A percentile compares a stretch with the other conserved stretches of the same genome.
phyloP scores from a whole-genome alignment of 1,284 basidiomycete species.

The Xanthoconium separans region DNA sequence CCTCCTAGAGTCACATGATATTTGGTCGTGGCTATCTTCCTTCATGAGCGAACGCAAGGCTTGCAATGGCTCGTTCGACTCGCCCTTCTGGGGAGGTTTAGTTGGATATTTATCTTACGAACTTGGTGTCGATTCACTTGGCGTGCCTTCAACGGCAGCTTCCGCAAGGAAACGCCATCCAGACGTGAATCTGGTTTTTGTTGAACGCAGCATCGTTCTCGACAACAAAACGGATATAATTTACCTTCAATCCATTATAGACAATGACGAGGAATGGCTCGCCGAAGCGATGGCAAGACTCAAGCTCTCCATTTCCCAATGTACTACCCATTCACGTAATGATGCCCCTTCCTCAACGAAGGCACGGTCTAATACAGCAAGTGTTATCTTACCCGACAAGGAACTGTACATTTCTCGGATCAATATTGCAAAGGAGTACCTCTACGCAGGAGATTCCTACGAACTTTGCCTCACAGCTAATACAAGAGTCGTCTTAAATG shows the following conservation, averaged over 20 bases:
- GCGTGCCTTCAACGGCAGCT: conserved; percentile 36
- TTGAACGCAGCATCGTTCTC: conserved; percentile 73
- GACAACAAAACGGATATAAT: conserved; percentile 48
- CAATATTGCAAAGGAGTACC: conserved; percentile 69
- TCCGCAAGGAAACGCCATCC: conserved; percentile 43
- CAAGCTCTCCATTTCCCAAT: conserved; percentile 23
- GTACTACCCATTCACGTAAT: conserved; percentile 25
- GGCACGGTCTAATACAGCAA: conserved; percentile 30
- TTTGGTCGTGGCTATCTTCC: conserved; percentile 71
- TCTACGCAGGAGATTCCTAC: conserved; percentile 91
- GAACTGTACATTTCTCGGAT: conserved; percentile 72
- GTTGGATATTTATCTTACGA: conserved; percentile 75
- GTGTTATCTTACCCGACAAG: conserved; percentile 53
- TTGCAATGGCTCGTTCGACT: conserved; percentile 43
- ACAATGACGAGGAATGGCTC: conserved; percentile 62
- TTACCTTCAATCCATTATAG: conserved; percentile 63
- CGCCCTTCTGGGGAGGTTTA: conserved; percentile 80
- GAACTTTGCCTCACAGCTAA: conserved; percentile 92
- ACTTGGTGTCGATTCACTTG: conserved; percentile 59
- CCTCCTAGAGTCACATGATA: conserved; percentile 43
- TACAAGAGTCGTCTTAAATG: conserved; percentile 49
- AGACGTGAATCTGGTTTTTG: conserved; percentile 71
- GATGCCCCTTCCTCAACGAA: conserved; percentile 23
- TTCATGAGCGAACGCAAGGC: conserved; percentile 59
- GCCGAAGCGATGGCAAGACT: conserved; percentile 35